Percentiles rank a stretch among this genome's conserved stretches.
phyloP scores from a whole-genome alignment of 148 eudicot genomes.

The Tetragonia tetragonoides region DNA sequence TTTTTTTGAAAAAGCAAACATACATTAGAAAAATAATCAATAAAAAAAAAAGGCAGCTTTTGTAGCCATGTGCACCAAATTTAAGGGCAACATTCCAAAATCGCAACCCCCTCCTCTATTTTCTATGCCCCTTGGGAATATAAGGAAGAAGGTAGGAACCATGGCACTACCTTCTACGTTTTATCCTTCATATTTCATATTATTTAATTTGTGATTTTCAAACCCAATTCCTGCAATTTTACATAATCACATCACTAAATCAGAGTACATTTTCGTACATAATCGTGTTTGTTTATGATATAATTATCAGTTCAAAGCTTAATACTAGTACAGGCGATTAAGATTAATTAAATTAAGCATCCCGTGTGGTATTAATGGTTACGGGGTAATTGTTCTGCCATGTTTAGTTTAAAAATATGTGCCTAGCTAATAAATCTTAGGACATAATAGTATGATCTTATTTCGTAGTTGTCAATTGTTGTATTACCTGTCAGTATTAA shows the following conservation, averaged over 20 bases:
- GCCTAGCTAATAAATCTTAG: constrained; percentile 12
- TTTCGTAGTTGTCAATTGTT: constrained; percentile 30
- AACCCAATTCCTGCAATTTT: constrained; percentile 22
- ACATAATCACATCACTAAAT: not conserved
- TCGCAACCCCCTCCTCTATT: constrained; percentile 6
- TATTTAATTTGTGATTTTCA: constrained; percentile 8
- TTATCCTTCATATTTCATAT: not conserved
- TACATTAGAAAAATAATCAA: constrained; percentile 21
- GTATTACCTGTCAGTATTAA: constrained; percentile 26
- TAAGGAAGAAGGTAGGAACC: constrained; percentile 32
- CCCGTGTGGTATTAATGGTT: constrained; percentile 30
- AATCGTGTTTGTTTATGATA: constrained; percentile 20
- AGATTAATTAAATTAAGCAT: constrained; percentile 12
- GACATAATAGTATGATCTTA: not conserved
- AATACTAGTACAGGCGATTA: too few species aligned
- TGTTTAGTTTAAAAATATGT: constrained; percentile 15
- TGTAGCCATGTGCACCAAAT: constrained; percentile 54
- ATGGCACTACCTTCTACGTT: constrained; percentile 23
- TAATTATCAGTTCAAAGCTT: not conserved
- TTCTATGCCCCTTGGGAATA: constrained; percentile 23
- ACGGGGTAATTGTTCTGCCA: constrained; percentile 1
- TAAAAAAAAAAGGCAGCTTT: constrained; percentile 39
- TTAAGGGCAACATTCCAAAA: constrained; percentile 52
- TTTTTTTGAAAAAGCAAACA: not conserved
- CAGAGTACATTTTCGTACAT: constrained; percentile 21